Evolutionary conservation across 2,329 filamentous ascomycete genomes (phyloP), one percentile per base, ranked within the genome.

Genomic region (Sporothrix dimorphospora): DNA sequence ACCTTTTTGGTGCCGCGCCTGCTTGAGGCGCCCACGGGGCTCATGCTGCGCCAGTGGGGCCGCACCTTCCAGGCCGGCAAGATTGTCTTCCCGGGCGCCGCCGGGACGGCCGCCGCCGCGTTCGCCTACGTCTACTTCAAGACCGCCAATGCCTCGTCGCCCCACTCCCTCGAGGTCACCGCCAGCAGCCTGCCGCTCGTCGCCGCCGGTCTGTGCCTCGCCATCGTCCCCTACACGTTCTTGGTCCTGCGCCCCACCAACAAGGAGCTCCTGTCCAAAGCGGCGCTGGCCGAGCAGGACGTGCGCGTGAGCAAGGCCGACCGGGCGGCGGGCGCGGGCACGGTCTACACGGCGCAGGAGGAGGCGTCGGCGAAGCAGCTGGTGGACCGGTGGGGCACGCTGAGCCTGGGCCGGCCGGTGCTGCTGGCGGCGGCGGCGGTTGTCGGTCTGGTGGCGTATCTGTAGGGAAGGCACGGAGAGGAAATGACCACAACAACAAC

Each of bases 21-120:
- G 9, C 83, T 90, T 72, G 81, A 86, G 72, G 85, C 86, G 0
- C 88, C 88, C 1, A 83, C 85, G 0, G 84, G 84, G 1, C 79
- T 89, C 12, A 84, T 89, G 73, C 84, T 86, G 42, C 82, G 81
- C 51, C 88, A 90, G 79, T 90, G 87, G 87, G 76, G 78, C 72
- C 81, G 77, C 53, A 78, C 83, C 72, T 85, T 81, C 78, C 76
- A 78, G 21, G 75, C 77, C 2, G 85, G 84, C 68, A 81, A 77
- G 70, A 73, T 75, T n/a, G 70, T 82, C 51, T 81, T 84, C 24
- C 82, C 83, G 0, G 73, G 79, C 0, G 72, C 84, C 9, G 79
- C 82, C 6, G 72, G 83, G n/a, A 34, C 84, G 34, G 80, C 83
- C 4, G 80, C 81, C 1, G 71, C 83, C 0, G 79, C 82, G 2